Conservation (phyloP, 139 green algal species). For the Chlorella sorokiniana region DNA sequence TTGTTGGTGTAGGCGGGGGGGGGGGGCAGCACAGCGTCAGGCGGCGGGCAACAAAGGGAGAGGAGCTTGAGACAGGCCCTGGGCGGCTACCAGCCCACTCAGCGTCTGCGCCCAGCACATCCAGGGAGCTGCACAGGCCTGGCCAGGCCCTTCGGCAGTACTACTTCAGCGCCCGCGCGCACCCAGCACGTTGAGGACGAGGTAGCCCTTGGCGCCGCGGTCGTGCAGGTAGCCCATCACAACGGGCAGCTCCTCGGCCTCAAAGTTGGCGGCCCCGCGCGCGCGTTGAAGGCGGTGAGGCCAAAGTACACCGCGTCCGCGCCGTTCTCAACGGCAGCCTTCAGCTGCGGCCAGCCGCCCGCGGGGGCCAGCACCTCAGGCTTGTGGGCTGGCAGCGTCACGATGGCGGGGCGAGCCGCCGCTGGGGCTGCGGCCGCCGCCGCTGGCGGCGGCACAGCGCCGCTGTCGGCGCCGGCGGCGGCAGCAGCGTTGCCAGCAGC, state of each 20-base stretch:
- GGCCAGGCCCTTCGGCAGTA: no score
- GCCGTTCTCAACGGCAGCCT: constrained; percentile 79
- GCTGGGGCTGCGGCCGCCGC: no score
- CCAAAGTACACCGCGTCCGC: constrained; percentile 87
- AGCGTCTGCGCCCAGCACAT: no score
- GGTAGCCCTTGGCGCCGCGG: constrained; percentile 69
- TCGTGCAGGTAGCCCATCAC: constrained; percentile 79
- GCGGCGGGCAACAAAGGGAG: no score
- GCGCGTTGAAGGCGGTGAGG: constrained; percentile 55
- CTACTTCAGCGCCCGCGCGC: not conserved
- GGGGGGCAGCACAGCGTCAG: no score
- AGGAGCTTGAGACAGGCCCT: no score
- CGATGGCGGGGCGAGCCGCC: not conserved
- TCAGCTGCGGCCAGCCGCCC: constrained; percentile 82
- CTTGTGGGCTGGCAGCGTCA: constrained; percentile 17
- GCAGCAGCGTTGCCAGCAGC: no score
- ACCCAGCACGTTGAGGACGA: constrained; percentile 79
- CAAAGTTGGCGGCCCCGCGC: constrained; percentile 80
- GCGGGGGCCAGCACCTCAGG: constrained; percentile 77
- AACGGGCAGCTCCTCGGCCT: constrained; percentile 63
- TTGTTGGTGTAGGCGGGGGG: not conserved
- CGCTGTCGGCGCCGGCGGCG: no score
- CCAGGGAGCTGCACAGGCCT: no score
- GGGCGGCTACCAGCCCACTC: no score
- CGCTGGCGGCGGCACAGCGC: not conserved